Base-by-base conservation (phyloP, 2,329 filamentous ascomycete species). In the Massarina eburnea region DNA sequence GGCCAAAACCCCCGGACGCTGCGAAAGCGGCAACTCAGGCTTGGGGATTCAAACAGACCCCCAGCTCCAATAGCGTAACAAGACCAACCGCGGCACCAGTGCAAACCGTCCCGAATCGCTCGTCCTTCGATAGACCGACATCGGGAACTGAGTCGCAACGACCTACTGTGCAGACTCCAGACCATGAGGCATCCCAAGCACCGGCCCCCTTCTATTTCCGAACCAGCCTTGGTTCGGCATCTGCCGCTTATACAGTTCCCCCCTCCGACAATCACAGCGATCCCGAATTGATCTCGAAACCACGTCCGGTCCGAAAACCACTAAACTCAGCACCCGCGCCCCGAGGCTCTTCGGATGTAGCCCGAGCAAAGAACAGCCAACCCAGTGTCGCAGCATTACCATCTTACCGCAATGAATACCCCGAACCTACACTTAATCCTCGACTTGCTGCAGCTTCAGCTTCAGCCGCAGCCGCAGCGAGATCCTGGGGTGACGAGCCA, bases 1-100 rank as follows among this genome's bases (percentile, higher is more conserved):
- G 68, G 38, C 71, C 73, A 24, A 64, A 71, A 29, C 76, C 75
- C n/a, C 75, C 78, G 29, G 78, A 80, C 46, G 81, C 82, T 17
- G 80, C 82, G 15, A 82, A 80, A 57, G 83, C 83, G 3, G 83
- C 83, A 2, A 81, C 81, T 3, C 74, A 84, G 47, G 82, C 82
- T n/a, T 86, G 82, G 81, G 61, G 61, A 57, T 73, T 50, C 64
- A 71, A 59, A 10, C 22, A 57, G 15, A 46, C 46, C 17, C n/a
- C 53, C 7, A 47, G 41, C 30, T 53, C 58, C 3, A 55, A 38
- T 21, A 59, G 53, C 49, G 14, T n/a, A 33, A n/a, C 20, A 19
- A 46, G 45, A 19, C 12, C 32, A 12, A 45, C 29, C 41, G 43
- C 35, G 20, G 8, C 54, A n/a, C 42, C 52, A 18, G 46, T 57